Conservation (phyloP, 257 asterid genomes). For the Jaltomata sinuosa region DNA sequence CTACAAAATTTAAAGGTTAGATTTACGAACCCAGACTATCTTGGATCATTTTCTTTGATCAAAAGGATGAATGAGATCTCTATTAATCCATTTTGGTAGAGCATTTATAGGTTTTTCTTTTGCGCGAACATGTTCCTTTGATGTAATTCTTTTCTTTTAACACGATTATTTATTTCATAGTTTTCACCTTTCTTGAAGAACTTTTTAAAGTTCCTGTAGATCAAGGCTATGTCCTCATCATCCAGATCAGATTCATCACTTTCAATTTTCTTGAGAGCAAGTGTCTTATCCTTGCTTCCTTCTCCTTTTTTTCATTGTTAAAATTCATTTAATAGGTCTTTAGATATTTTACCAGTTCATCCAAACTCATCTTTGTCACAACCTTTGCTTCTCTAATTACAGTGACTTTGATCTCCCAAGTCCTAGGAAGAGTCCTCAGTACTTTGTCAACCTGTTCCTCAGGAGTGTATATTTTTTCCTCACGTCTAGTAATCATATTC, state of each 20-base stretch:
- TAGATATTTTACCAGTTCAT: background rate
- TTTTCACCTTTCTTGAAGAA: background rate
- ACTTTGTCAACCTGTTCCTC: background rate
- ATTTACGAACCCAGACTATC: no score
- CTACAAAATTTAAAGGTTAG: no score
- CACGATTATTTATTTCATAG: background rate
- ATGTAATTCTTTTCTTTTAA: no score
- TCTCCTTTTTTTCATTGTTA: no score
- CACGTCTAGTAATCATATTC: no score
- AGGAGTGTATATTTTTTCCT: no score
- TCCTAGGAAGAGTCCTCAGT: background rate
- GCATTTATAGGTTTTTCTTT: background rate
- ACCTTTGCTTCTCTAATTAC: background rate
- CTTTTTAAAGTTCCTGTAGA: background rate
- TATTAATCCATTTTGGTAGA: no score
- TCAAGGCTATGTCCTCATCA: background rate
- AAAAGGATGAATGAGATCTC: no score
- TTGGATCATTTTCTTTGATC: no score
- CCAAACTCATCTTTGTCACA: background rate
- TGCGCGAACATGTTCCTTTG: background rate
- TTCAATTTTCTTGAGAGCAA: background rate
- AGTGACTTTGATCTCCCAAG: no score
- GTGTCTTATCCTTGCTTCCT: background rate
- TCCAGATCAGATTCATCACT: background rate
- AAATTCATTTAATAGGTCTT: background rate